These are phyloP conservation scores for Endocarpon pusillum DNA, from an alignment of 495 filamentous ascomycete species.

Conservation along the genomic window DNA sequence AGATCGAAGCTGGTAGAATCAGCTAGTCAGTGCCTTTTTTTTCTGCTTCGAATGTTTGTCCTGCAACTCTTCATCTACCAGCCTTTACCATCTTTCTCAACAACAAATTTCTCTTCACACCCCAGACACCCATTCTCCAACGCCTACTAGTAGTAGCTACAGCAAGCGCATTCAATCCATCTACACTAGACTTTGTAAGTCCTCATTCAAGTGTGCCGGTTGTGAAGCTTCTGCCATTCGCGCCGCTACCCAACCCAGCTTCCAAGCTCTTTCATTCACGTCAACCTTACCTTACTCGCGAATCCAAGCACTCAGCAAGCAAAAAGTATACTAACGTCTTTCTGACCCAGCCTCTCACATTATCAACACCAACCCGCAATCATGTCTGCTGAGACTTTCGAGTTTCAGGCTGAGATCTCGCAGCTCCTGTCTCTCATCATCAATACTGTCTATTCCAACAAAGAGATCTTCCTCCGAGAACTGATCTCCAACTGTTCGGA, in stretches of 20 bases:
- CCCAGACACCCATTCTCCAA: neutral
- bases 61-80: too few relatives aligned
- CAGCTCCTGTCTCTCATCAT: constrained; percentile 98
- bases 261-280: neutral
- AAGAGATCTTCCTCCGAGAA: constrained; percentile 99
- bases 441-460: constrained; percentile 99
- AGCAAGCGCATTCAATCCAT: too few relatives aligned
- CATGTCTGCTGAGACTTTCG: constrained; percentile 84
- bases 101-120: too few relatives aligned
- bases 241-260: neutral
- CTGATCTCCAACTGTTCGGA: constrained; percentile 95
- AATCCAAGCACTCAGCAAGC: too few relatives aligned
- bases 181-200: too few relatives aligned
- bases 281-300: neutral
- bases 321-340: neutral
- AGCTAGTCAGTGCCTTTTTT: too few relatives aligned
- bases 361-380: constrained; percentile 25
- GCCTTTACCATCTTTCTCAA: too few relatives aligned
- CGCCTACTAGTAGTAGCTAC: neutral
- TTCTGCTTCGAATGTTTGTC: too few relatives aligned
- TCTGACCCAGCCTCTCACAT: constrained; percentile 3
- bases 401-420: constrained; percentile 99
- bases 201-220: too few relatives aligned
- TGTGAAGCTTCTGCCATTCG: neutral
- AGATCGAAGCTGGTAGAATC: too few relatives aligned